Base-by-base conservation (phyloP, 163 green algal genomes). In the Volvox carteri region DNA sequence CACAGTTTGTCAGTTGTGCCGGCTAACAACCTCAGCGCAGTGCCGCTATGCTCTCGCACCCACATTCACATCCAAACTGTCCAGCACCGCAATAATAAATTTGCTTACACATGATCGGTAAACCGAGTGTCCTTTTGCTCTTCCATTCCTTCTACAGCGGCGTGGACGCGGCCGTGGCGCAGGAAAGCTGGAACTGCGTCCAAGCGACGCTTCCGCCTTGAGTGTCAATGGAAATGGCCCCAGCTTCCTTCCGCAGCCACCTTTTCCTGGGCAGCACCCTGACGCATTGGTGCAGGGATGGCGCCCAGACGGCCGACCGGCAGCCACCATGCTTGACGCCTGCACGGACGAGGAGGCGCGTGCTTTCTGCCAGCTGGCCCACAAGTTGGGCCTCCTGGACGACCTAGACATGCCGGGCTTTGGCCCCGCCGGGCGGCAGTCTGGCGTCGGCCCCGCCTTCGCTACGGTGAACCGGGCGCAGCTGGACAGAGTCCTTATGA, bases 341-440 rank as follows among this genome's bases (percentile, higher is more conserved):
- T 84, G 70, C 72, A 84, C 54, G 18, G 84, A 89, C 25, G 52
- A 84, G 1, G 84, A 89, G 54, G 72, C 67, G n/a, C 84, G 72
- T 1, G 54, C 54, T 12, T 74, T 88, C 68, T 80, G 65, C 68
- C 9, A 33, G 30, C 50, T 88, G 37, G 67, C 83, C 3, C 25
- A 83, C 37, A 74, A 88, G n/a, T n/a, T 88, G 25, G 83, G 68
- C 6, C 50, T 88, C 21, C 21, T 88, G 35, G 68, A 88, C 2
- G 68, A 74, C 7, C 35, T 0, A 12, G 70, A 62, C 0, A 3
- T 60, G 35, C 79, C 7, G 54, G 54, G 54, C 54, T 65, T 65
- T 2, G 8, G 19, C 25, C 6, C 54, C 21, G 33, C 18, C 1
- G 35, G 48, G 42, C 56, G n/a, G n/a, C n/a, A n/a, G n/a, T n/a